Evolutionary conservation across 2,329 filamentous ascomycete genomes (phyloP).

Genomic region (Rhinocladiella similis): DNA sequence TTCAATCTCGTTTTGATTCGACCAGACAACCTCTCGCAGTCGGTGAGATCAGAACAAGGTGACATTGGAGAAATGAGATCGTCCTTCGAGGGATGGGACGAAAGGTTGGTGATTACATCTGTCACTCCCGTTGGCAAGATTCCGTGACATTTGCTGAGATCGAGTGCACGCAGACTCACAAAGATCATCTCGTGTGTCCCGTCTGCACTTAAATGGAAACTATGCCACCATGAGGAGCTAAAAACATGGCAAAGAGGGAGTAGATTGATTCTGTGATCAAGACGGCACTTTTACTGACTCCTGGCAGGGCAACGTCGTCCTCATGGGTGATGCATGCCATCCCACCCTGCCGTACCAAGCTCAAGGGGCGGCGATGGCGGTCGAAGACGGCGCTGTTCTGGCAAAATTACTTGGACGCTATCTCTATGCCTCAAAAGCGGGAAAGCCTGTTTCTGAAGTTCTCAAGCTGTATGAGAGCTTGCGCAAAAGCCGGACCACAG

Average conservation of each 20-base stretch:
- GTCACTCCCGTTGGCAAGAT: no score
- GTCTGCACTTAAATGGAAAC: constrained; percentile 20
- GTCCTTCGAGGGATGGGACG: constrained; percentile 59
- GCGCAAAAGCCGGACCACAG: constrained; percentile 20
- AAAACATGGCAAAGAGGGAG: constrained; percentile 10
- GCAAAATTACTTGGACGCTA: constrained; percentile 56
- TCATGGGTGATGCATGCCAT: constrained; percentile 65
- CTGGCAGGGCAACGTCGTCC: constrained; percentile 42
- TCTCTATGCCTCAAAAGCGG: not conserved
- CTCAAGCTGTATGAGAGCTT: constrained; percentile 11
- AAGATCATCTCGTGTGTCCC: constrained; percentile 11
- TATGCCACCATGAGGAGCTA: constrained; percentile 16
- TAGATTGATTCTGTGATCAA: not conserved
- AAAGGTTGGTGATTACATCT: constrained; percentile 16
- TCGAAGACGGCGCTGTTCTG: constrained; percentile 34
- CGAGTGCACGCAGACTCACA: constrained; percentile 3
- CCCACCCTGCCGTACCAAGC: constrained; percentile 64
- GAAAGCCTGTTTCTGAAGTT: not conserved
- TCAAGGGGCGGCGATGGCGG: constrained; percentile 34
- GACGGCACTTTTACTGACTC: constrained; percentile 24
- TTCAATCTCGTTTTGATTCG: constrained; percentile 67
- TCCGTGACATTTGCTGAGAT: not conserved
- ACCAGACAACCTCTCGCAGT: constrained; percentile 61
- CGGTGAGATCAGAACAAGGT: constrained; percentile 51
- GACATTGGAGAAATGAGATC: constrained; percentile 56